Conservation (phyloP, 2,329 filamentous ascomycete species). For the Aureobasidium namibiae region DNA sequence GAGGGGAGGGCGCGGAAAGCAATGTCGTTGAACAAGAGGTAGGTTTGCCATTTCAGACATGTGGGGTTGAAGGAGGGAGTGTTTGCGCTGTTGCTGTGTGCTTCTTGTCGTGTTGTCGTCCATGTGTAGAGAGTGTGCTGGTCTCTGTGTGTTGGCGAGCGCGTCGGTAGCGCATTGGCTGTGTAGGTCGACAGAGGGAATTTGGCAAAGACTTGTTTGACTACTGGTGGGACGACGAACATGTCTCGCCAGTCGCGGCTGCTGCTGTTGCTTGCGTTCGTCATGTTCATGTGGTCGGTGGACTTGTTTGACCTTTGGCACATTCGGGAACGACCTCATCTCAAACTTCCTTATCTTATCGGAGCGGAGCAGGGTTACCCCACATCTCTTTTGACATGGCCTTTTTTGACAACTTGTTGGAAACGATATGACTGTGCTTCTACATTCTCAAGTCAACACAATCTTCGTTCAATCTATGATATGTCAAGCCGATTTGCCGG, state of each 20-base stretch:
- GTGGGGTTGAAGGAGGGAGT: slow-evolving; percentile 80
- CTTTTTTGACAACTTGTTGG: background rate
- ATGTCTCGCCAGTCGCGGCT: slow-evolving; percentile 18
- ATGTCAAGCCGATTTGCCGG: too few relatives aligned
- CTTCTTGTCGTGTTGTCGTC: slow-evolving; percentile 54
- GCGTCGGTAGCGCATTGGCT: slow-evolving; percentile 63
- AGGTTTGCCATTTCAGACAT: slow-evolving; percentile 96
- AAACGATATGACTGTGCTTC: too few relatives aligned
- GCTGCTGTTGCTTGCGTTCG: slow-evolving; percentile 11
- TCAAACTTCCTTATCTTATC: slow-evolving; percentile 4
- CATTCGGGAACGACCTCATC: background rate
- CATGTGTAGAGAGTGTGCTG: slow-evolving; percentile 69
- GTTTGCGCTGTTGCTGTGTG: slow-evolving; percentile 50
- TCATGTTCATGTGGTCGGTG: background rate
- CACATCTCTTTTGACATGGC: too few relatives aligned
- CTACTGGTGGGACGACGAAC: slow-evolving; percentile 59
- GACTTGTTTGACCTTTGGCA: background rate
- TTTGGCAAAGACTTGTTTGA: slow-evolving; percentile 74
- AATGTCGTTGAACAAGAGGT: slow-evolving; percentile 68
- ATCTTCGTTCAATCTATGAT: too few relatives aligned
- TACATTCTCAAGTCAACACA: too few relatives aligned
- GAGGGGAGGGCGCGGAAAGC: slow-evolving; percentile 61
- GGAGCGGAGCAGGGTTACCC: background rate
- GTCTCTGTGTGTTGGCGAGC: slow-evolving; percentile 41
- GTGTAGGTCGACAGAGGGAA: slow-evolving; percentile 74